A percentile compares a stretch with the other conserved stretches of the same genome.
phyloP scores from a whole-genome alignment of 2,329 filamentous ascomycete genomes.

The Sporothrix protearum region DNA sequence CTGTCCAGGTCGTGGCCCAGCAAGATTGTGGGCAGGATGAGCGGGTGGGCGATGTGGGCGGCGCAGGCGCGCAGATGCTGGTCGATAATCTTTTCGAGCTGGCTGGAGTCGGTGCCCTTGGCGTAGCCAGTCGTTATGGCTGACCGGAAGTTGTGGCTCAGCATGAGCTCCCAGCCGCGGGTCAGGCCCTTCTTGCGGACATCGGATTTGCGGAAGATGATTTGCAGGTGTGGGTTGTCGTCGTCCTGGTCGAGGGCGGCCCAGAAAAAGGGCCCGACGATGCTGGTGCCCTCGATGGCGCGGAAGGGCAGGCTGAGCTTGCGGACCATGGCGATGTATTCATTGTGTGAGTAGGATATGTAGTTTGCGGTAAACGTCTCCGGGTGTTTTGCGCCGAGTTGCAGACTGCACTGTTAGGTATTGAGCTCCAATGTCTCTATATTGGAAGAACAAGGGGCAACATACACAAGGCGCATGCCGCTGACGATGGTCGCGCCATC shows the following conservation, averaged over 20 bases:
- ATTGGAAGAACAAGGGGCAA: slow-evolving; percentile 23
- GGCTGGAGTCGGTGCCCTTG: slow-evolving; percentile 58
- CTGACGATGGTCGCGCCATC: slow-evolving; percentile 45
- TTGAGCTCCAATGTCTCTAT: background rate
- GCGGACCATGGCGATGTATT: slow-evolving; percentile 56
- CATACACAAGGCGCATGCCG: slow-evolving; percentile 55
- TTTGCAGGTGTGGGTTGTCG: slow-evolving; percentile 55
- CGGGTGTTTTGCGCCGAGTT: slow-evolving; percentile 53
- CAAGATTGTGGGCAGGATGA: slow-evolving; percentile 57
- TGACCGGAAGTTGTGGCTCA: slow-evolving; percentile 54
- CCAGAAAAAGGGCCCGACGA: slow-evolving; percentile 64
- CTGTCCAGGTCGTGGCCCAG: slow-evolving; percentile 56
- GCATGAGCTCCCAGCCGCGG: slow-evolving; percentile 62
- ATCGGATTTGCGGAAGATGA: slow-evolving; percentile 63
- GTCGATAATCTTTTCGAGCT: slow-evolving; percentile 47
- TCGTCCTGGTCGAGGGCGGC: slow-evolving; percentile 54
- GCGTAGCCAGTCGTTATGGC: slow-evolving; percentile 58
- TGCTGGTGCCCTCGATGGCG: slow-evolving; percentile 55
- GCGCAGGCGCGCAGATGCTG: slow-evolving; percentile 49
- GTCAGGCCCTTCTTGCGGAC: slow-evolving; percentile 62
- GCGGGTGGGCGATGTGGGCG: slow-evolving; percentile 52
- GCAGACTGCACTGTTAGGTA: slow-evolving; percentile 42
- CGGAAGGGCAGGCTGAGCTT: slow-evolving; percentile 52
- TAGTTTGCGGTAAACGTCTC: slow-evolving; percentile 57
- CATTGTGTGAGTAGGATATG: slow-evolving; percentile 49